Percentiles rank a stretch among this genome's conserved stretches.
phyloP scores from a whole-genome alignment of 805 yeast species.

The Nakazawaea ernobii region DNA sequence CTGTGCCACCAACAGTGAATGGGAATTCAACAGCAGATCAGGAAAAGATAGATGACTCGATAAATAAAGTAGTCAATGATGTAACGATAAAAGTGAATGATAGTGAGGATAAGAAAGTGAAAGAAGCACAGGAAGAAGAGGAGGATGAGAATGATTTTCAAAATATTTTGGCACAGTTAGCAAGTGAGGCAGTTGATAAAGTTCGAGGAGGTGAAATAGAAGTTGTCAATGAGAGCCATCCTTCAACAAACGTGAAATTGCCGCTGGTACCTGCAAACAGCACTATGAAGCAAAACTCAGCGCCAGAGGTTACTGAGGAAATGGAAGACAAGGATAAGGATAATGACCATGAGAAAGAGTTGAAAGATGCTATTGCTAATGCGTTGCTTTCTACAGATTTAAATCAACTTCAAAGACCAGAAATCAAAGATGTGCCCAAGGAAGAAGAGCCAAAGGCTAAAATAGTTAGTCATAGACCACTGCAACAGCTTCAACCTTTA shows the following conservation, averaged over 20 bases:
- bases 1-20: no score
- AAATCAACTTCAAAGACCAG: no score
- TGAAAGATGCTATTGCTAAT: slow-evolving; percentile 16
- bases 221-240: slow-evolving; percentile 13
- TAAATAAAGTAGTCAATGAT: neutral
- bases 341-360: slow-evolving; percentile 14
- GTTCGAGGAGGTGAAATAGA: slow-evolving; percentile 7
- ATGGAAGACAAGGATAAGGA: neutral
- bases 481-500: neutral
- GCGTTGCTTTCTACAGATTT: slow-evolving; percentile 11
- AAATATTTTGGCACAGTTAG: slow-evolving; percentile 7
- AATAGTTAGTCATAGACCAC: neutral
- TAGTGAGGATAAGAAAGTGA: neutral
- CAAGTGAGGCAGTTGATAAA: slow-evolving; percentile 6
- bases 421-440: neutral
- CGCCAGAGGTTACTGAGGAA: no score
- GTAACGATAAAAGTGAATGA: neutral
- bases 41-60: neutral
- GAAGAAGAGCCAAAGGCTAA: neutral
- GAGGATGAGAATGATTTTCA: slow-evolving; percentile 6
- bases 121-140: neutral
- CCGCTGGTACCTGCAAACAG: no score
- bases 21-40: neutral
- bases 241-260: neutral
- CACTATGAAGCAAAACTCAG: no score